Conservation (phyloP, 139 green algal species). For the Chlamydomonas schloesseri region DNA sequence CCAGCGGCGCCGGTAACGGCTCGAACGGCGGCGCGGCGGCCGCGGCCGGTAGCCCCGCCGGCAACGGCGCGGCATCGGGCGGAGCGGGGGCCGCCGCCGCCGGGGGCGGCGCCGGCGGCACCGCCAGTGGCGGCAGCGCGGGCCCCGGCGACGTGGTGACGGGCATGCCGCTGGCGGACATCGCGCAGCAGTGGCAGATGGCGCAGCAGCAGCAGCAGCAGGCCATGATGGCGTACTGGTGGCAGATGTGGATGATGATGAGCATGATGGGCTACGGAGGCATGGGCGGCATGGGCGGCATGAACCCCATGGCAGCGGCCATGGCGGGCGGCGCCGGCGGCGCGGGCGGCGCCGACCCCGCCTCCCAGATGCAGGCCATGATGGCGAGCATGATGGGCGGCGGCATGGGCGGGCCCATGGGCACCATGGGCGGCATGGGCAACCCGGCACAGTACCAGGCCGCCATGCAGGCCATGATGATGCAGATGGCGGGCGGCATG, state of each 20-base stretch:
- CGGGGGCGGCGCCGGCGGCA: background rate
- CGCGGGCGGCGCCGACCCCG: background rate
- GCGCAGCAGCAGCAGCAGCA: constrained; percentile 57
- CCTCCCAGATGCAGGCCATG: background rate
- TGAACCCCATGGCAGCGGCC: too few species aligned
- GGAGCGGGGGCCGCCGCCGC: background rate
- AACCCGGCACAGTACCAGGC: constrained; percentile 27
- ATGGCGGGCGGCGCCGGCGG: background rate
- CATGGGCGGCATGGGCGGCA: background rate
- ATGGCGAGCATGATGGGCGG: constrained; percentile 11
- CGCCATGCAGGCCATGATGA: constrained; percentile 30
- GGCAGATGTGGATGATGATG: constrained; percentile 53
- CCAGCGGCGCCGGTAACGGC: background rate
- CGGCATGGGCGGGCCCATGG: background rate
- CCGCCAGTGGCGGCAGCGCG: background rate
- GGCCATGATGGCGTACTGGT: constrained; percentile 54
- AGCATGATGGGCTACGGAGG: constrained; percentile 45
- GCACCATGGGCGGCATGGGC: background rate
- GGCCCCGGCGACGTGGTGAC: constrained; percentile 41
- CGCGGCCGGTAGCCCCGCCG: background rate
- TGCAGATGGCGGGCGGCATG: constrained; percentile 10
- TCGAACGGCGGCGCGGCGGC: background rate
- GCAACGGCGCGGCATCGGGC: background rate
- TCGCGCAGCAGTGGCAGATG: constrained; percentile 65
- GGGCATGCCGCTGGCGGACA: constrained; percentile 57